Evolutionary conservation across 2,329 filamentous ascomycete species (phyloP), one percentile per base, ranked within the genome.

Genomic region (Cladosporium phlei): DNA sequence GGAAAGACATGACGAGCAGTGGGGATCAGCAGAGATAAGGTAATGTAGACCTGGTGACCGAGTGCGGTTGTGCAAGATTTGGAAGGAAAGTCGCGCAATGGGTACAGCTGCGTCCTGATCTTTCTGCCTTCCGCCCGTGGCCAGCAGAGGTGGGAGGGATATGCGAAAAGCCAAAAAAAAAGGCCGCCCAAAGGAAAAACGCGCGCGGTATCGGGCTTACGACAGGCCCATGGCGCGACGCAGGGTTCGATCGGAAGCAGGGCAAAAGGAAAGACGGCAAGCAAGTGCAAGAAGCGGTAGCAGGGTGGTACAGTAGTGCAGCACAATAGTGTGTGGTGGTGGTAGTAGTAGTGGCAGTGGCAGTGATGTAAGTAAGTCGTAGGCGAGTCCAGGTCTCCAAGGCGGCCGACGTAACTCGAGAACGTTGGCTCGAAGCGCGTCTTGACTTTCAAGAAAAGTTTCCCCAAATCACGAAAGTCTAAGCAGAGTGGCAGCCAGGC

Each of bases 1-100:
- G 24, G 47, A 48, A 25, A 44, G 46, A 21, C 52, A 38, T 42
- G 47, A 30, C 34, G 49, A 45, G 38, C 46, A 45, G 20, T 47
- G 35, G 39, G 35, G n/a, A n/a, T n/a, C n/a, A n/a, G n/a, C n/a
- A 38, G 39, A 38, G 47, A 50, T 50, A 50, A 40, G 25, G 27
- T 46, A 32, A 27, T 43, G 38, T 20, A 20, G 42, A 21, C 17
- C n/a, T 39, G 25, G 21, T 21, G 21, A 16, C 19, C 27, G 34
- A 37, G 37, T 32, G 14, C 9, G 27, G 28, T 38, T 24, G 44
- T 35, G 44, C 34, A 38, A 38, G 35, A 14, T 9, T 17, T n/a
- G n/a, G 14, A 47, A 24, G 8, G 28, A 39, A 40, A 38, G 44
- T 47, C 44, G 44, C 37, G 44, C 44, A 38, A 45, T 21, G 22